Evolutionary conservation across 192 early-diverging fungal species (phyloP).

Genomic region (Entomortierella lignicola): DNA sequence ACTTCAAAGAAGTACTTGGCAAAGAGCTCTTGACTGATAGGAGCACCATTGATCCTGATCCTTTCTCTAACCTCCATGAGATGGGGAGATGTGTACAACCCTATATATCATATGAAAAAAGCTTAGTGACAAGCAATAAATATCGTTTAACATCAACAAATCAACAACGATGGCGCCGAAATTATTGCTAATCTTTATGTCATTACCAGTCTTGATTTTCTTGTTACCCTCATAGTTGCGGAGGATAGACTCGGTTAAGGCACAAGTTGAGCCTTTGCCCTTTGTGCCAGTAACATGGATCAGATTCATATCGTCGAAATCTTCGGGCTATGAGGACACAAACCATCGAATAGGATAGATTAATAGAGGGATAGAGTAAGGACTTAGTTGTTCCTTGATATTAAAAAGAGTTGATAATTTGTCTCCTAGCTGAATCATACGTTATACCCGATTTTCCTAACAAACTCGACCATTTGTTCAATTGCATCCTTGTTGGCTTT

Average conservation of each 20-base stretch:
- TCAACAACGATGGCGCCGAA: too few species aligned
- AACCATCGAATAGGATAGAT: too few species aligned
- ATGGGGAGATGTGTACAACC: slow-evolving; percentile 95
- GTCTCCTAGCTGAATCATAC: slow-evolving; percentile 50
- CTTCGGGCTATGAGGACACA: slow-evolving; percentile 46
- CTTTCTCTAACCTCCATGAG: slow-evolving; percentile 92
- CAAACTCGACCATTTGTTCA: slow-evolving; percentile 72
- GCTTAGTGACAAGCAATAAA: neutral
- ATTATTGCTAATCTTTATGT: neutral
- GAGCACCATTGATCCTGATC: slow-evolving; percentile 90
- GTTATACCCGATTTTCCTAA: slow-evolving; percentile 80
- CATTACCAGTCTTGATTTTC: slow-evolving; percentile 45
- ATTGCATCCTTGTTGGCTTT: slow-evolving; percentile 68
- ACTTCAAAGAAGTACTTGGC: slow-evolving; percentile 88
- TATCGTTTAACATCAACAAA: too few species aligned
- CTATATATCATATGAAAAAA: slow-evolving; percentile 54
- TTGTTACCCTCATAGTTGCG: slow-evolving; percentile 49
- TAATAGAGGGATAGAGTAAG: too few species aligned
- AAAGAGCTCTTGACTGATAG: slow-evolving; percentile 72
- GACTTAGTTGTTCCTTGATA: neutral
- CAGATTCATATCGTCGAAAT: slow-evolving; percentile 80
- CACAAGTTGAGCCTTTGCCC: slow-evolving; percentile 88
- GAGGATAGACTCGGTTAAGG: slow-evolving; percentile 85
- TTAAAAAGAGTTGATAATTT: neutral
- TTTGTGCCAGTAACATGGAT: slow-evolving; percentile 90